Evolutionary conservation across 805 yeast species (phyloP).

Genomic region (Candida pseudofarinosa): DNA sequence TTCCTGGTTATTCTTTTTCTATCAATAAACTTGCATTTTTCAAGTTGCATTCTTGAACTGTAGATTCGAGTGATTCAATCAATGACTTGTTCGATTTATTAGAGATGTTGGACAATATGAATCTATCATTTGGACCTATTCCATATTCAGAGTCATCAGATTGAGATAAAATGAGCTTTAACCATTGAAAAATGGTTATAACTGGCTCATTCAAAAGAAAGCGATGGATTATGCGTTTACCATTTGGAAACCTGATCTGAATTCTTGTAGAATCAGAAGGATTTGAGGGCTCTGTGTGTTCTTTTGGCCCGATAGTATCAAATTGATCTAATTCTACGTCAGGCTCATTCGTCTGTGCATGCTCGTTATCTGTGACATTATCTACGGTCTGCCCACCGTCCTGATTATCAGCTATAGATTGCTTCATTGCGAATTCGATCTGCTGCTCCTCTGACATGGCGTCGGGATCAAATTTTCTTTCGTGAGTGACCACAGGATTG

Average conservation of each 20-base stretch:
- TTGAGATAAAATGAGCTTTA: slow-evolving; percentile 54
- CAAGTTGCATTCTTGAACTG: slow-evolving; percentile 72
- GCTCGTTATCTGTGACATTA: slow-evolving; percentile 15
- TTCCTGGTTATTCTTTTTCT: slow-evolving; percentile 38
- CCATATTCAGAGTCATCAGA: slow-evolving; percentile 46
- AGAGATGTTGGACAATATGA: slow-evolving; percentile 30
- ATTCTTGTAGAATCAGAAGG: slow-evolving; percentile 59
- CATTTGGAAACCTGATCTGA: slow-evolving; percentile 82
- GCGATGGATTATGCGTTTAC: slow-evolving; percentile 60
- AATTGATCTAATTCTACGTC: slow-evolving; percentile 36
- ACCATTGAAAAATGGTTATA: slow-evolving; percentile 54
- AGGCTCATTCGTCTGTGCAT: slow-evolving; percentile 3
- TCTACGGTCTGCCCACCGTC: slow-evolving; percentile 14
- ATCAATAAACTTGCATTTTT: slow-evolving; percentile 76
- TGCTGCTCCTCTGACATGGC: slow-evolving; percentile 80
- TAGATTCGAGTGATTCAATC: slow-evolving; percentile 54
- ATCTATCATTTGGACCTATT: slow-evolving; percentile 28
- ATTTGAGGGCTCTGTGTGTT: slow-evolving; percentile 65
- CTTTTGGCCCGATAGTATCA: slow-evolving; percentile 45
- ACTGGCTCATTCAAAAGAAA: slow-evolving; percentile 59
- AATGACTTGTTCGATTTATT: slow-evolving; percentile 39
- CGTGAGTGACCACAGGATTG: slow-evolving; percentile 65
- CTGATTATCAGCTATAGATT: slow-evolving; percentile 45
- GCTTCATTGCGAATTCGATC: slow-evolving; percentile 66
- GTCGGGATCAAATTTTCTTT: slow-evolving; percentile 57